Conservation (phyloP, 2,329 filamentous ascomycete genomes). For the Raffaelea arxii region DNA sequence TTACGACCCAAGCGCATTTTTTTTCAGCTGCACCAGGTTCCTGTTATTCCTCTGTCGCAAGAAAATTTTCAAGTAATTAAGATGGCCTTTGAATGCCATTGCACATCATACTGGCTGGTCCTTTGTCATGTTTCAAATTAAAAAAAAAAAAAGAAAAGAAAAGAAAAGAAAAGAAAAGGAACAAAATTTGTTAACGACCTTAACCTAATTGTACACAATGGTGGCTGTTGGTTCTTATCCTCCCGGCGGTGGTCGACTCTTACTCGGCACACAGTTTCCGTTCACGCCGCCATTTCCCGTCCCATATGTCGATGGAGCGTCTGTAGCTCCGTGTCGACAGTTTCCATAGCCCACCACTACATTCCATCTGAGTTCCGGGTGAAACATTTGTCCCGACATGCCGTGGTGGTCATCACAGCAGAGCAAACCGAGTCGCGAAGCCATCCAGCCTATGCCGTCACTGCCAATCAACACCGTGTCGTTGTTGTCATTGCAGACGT, state of each 20-base stretch:
- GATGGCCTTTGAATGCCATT: no score
- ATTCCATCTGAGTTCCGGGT: constrained; percentile 10
- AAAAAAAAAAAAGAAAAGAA: background rate
- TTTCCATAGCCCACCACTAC: constrained; percentile 13
- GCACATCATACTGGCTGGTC: no score
- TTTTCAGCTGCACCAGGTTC: background rate
- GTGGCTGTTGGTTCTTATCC: no score
- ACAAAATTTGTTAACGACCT: background rate
- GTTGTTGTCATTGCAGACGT: constrained; percentile 10
- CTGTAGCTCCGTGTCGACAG: constrained; percentile 8
- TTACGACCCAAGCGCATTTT: background rate
- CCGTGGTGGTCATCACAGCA: constrained; percentile 12
- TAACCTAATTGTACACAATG: background rate
- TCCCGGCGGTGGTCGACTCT: background rate
- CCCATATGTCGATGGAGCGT: constrained; percentile 9
- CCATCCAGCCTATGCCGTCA: constrained; percentile 11
- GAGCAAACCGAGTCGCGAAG: constrained; percentile 7
- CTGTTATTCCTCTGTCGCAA: background rate
- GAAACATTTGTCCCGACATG: constrained; percentile 12
- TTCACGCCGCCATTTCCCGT: constrained; percentile 11
- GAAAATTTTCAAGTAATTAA: background rate
- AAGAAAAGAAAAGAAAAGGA: background rate
- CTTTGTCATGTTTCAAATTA: background rate
- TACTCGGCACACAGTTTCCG: constrained; percentile 5
- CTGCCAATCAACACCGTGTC: background rate